Conservation (phyloP, 208 protist species). For the Acanthamoeba comandoni region DNA sequence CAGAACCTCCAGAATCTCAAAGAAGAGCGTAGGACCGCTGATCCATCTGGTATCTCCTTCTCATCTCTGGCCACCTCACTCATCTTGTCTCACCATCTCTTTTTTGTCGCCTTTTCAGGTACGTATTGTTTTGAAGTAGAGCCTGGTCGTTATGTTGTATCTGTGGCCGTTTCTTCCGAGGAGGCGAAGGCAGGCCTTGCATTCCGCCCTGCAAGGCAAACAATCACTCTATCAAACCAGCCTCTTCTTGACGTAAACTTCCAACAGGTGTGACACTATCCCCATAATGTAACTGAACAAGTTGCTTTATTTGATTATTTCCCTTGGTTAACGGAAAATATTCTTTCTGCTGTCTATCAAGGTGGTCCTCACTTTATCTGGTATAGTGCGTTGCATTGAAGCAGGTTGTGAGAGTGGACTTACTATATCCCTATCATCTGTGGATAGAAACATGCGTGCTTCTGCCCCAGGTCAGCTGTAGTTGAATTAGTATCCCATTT, state of each 20-base stretch:
- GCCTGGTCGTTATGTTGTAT: conserved; percentile 52
- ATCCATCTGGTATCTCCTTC: no score
- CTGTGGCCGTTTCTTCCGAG: neutral
- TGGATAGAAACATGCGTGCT: neutral
- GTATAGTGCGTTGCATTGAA: conserved; percentile 17
- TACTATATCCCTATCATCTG: neutral
- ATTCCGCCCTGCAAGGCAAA: conserved; percentile 48
- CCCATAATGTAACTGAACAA: no score
- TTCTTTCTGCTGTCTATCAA: neutral
- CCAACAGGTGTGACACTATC: conserved; percentile 3
- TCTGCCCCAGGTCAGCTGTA: no score
- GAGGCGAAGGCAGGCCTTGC: conserved; percentile 58
- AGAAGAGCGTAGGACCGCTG: no score
- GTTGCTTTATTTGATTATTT: no score
- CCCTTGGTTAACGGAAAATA: no score
- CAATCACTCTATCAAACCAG: conserved; percentile 58
- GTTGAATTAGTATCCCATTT: no score
- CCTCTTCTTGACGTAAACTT: conserved; percentile 71
- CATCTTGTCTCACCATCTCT: no score
- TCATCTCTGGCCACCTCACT: no score
- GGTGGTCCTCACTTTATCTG: conserved; percentile 10
- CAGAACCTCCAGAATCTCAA: no score
- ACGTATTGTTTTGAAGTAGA: conserved; percentile 65
- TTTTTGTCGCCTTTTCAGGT: neutral
- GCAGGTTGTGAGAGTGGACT: neutral